Evolutionary conservation across 805 yeast genomes (phyloP).

Genomic region (Candida glaebosa): DNA sequence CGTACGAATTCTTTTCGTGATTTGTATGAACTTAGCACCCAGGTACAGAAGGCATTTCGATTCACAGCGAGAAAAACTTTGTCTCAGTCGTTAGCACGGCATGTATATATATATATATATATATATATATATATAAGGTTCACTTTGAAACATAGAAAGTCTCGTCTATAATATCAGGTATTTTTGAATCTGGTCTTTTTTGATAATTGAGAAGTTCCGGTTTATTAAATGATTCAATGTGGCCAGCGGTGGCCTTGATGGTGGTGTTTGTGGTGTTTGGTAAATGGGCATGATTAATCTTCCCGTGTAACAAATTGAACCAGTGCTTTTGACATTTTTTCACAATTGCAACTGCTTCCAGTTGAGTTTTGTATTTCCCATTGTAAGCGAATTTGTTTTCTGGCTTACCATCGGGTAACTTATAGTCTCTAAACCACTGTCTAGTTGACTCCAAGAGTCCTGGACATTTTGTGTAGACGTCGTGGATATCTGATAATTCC

Average conservation of each 20-base stretch:
- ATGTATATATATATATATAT: neutral
- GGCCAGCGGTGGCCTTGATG: slow-evolving; percentile 27
- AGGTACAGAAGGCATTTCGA: too few relatives aligned
- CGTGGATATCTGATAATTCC: slow-evolving; percentile 85
- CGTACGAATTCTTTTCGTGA: too few relatives aligned
- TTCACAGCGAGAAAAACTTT: too few relatives aligned
- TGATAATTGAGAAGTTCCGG: slow-evolving; percentile 14
- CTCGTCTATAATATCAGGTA: slow-evolving; percentile 40
- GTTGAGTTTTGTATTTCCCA: slow-evolving; percentile 85
- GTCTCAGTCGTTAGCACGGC: neutral
- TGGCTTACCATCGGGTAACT: slow-evolving; percentile 97
- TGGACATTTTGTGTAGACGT: slow-evolving; percentile 85
- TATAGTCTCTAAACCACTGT: slow-evolving; percentile 98
- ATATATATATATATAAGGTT: neutral
- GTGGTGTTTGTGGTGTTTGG: slow-evolving; percentile 42
- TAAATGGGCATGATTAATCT: slow-evolving; percentile 28
- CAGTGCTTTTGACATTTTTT: slow-evolving; percentile 83
- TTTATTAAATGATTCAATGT: slow-evolving; percentile 13
- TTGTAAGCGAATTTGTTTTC: slow-evolving; percentile 95
- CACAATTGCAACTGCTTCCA: slow-evolving; percentile 81
- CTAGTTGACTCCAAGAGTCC: slow-evolving; percentile 90
- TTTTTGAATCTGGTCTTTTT: slow-evolving; percentile 22
- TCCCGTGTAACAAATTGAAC: slow-evolving; percentile 69
- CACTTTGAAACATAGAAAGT: slow-evolving; percentile 22
- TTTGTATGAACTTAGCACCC: too few relatives aligned